These are phyloP conservation scores for Globisporangium spinosum DNA, from an alignment of 352 stramenopile genomes.

Conservation along the genomic window DNA sequence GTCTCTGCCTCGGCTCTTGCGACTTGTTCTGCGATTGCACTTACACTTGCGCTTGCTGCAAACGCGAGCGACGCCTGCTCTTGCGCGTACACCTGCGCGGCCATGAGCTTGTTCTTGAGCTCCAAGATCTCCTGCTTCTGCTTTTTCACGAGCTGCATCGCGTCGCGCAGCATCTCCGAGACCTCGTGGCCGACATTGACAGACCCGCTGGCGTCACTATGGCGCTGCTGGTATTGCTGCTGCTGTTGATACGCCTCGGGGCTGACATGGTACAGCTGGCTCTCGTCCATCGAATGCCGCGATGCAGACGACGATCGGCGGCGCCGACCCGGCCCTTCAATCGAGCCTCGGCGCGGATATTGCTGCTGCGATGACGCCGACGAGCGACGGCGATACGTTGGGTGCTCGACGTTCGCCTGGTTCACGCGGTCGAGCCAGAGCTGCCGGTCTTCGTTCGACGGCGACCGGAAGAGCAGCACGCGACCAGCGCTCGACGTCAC, in stretches of 20 bases:
- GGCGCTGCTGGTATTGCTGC: slow-evolving; percentile 2
- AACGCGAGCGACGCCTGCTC: not conserved
- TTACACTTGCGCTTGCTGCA: slow-evolving; percentile 1
- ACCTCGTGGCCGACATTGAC: slow-evolving; percentile 37
- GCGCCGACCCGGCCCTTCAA: slow-evolving; percentile 25
- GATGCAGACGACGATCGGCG: slow-evolving; percentile 27
- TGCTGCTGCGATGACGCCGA: not conserved
- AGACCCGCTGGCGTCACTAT: slow-evolving; percentile 23
- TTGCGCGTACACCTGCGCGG: slow-evolving; percentile 12
- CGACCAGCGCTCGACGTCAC: slow-evolving; percentile 50
- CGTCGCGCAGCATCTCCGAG: slow-evolving; percentile 61
- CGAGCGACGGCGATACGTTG: slow-evolving; percentile 11
- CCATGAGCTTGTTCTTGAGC: slow-evolving; percentile 33
- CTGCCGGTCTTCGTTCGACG: slow-evolving; percentile 38
- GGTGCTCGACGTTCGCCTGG: slow-evolving; percentile 25
- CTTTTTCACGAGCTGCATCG: slow-evolving; percentile 57
- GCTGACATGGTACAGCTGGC: not conserved
- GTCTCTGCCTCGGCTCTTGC: slow-evolving; percentile 2
- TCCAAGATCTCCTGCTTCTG: slow-evolving; percentile 74
- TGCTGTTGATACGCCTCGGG: slow-evolving; percentile 13
- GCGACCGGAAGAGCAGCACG: slow-evolving; percentile 62
- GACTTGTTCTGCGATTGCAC: not conserved
- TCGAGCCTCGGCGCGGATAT: slow-evolving; percentile 16
- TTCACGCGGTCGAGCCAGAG: slow-evolving; percentile 55
- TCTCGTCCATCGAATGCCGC: slow-evolving; percentile 18